Base-by-base conservation (phyloP, 2,329 filamentous ascomycete species). In the Davidsoniella virescens region DNA sequence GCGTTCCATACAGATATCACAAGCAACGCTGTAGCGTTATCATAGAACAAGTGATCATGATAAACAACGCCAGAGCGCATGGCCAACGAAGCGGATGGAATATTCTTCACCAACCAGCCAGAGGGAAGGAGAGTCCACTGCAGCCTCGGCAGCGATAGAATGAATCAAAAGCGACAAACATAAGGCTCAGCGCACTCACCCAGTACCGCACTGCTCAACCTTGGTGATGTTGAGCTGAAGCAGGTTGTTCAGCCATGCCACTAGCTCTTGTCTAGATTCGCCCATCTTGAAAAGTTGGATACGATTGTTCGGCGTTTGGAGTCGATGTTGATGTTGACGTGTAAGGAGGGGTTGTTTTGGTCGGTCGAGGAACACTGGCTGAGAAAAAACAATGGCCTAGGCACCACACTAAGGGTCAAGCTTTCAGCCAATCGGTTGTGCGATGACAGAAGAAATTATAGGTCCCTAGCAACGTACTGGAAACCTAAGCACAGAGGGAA, bases 181-280 rank as follows among this genome's bases (percentile, higher is more conserved):
- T 12, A 33, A 8, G 20, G 44, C n/a, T 38, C 8, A 7, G 33
- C 16, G 33, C 55, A 65, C 71, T 61, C 80, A 96, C 90, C 90
- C 92, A 62, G 90, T 96, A 65, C 92, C 92, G 67, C 90, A 96
- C 75, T 98, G 92, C 72, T 98, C 92, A 65, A 98, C 87, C 70
- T 95, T 96, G 61, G 84, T 96, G 61, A 98, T 80, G 71, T 96
- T 98, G 62, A 98, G 82, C 71, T 95, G 87, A 47, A 98, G 80
- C 55, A 98, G 84, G 75, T 85, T 90, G 75, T 98, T 98, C 58
- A 96, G 73, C 92, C 92, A 98, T 70, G 81, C 77, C 59, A 98
- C 75, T 59, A 98, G 79, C 72, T 98, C 92, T 70, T 98, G 92
- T 73, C 92, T 75, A 61, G 76, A 80, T 70, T 80, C 76, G 65